Conservation (phyloP, 805 yeast species). For the Metschnikowia noctiluminum region DNA sequence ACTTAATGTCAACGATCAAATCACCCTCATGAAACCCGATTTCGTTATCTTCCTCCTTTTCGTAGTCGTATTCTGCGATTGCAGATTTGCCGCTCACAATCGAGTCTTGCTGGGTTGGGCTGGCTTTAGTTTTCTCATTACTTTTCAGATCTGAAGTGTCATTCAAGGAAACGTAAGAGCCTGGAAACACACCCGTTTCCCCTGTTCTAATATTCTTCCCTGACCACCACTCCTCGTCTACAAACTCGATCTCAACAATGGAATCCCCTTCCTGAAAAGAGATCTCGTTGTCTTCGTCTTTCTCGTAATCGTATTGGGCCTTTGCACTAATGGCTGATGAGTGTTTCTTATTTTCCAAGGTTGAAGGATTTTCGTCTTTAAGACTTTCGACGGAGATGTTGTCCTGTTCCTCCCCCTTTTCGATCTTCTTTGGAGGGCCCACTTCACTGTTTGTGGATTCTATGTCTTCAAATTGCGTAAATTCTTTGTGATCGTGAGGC, state of each 20-base stretch:
- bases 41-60: constrained; percentile 91
- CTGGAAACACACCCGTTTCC: constrained; percentile 54
- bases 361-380: not conserved
- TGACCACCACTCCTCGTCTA: constrained; percentile 75
- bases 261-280: constrained; percentile 63
- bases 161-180: constrained; percentile 46
- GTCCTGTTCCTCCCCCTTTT: no score
- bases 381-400: no score
- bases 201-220: constrained; percentile 43
- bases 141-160: no score
- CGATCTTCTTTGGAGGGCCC: no score
- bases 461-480: no score
- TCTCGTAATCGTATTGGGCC: constrained; percentile 78
- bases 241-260: constrained; percentile 62
- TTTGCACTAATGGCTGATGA: constrained; percentile 62
- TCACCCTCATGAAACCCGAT: constrained; percentile 83
- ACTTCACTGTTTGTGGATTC: no score
- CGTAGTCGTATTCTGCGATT: constrained; percentile 73
- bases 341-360: no score
- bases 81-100: constrained; percentile 38
- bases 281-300: constrained; percentile 76
- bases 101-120: no score
- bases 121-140: no score
- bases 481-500: no score
- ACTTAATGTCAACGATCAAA: constrained; percentile 73